Evolutionary conservation across 495 filamentous ascomycete genomes (phyloP).

Genomic region (Neurospora sp.): DNA sequence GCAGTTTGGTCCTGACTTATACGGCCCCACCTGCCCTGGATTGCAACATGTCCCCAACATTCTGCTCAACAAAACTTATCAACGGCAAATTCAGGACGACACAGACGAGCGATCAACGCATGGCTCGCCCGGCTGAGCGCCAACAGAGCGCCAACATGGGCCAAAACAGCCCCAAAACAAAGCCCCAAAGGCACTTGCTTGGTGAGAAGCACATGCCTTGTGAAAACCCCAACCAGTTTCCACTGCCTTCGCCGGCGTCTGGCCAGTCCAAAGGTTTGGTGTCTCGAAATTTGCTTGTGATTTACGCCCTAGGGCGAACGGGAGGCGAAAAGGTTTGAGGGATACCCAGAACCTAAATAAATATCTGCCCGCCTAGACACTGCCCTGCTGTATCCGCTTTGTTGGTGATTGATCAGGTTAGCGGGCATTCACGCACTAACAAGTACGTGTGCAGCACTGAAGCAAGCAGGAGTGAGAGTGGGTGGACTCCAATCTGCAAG

Average conservation of each 20-base stretch:
- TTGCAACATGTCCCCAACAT: conserved; percentile 18
- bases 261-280: neutral
- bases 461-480: neutral
- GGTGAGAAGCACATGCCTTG: too few species aligned
- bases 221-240: neutral
- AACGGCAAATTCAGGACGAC: conserved; percentile 12
- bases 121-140: neutral
- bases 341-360: neutral
- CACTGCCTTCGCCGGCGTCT: neutral
- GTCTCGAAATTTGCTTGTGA: neutral
- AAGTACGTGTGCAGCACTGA: neutral
- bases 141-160: neutral
- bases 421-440: neutral
- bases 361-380: neutral
- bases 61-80: conserved; percentile 27
- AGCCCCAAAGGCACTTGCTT: neutral
- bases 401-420: neutral
- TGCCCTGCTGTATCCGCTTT: neutral
- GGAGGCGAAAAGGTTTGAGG: neutral
- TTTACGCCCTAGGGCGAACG: neutral
- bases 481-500: neutral
- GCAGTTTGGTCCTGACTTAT: neutral
- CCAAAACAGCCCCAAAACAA: neutral
- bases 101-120: neutral
- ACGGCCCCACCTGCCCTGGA: neutral